Evolutionary conservation across 1,139 yeast species (phyloP).

Genomic region (Yarrowia galli): DNA sequence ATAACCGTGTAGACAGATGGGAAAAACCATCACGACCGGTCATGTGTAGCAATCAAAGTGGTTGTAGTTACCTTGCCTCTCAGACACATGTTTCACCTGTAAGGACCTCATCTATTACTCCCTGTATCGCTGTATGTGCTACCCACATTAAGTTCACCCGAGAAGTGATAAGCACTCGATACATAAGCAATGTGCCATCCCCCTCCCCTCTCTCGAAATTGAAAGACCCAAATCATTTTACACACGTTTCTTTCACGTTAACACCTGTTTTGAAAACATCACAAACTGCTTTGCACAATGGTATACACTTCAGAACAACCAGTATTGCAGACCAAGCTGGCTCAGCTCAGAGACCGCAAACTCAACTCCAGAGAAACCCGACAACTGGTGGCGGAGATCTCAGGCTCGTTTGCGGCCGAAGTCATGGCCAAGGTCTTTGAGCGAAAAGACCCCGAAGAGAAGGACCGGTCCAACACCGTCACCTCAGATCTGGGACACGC

Average conservation of each 20-base stretch:
- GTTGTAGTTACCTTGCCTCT: neutral
- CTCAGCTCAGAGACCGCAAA: constrained; percentile 46
- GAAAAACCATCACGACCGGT: neutral
- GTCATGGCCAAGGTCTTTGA: constrained; percentile 44
- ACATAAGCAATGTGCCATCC: constrained; percentile 20
- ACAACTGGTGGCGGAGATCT: constrained; percentile 45
- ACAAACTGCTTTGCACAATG: constrained; percentile 36
- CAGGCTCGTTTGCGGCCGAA: constrained; percentile 49
- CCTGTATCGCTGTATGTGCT: too few relatives aligned
- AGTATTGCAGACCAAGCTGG: constrained; percentile 46
- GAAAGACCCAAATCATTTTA: neutral
- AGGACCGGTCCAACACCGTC: constrained; percentile 39
- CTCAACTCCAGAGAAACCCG: constrained; percentile 45
- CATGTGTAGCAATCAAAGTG: neutral
- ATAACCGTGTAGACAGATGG: too few relatives aligned
- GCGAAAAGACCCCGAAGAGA: constrained; percentile 11
- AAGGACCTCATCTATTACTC: too few relatives aligned
- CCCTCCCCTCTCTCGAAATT: neutral
- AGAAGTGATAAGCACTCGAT: constrained; percentile 11
- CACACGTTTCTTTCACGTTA: neutral
- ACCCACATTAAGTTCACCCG: neutral
- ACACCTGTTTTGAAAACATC: too few relatives aligned
- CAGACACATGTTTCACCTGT: neutral
- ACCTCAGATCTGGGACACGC: constrained; percentile 21
- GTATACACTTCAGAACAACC: constrained; percentile 48